Percentiles rank a stretch among this genome's conserved stretches.
Conservation (phyloP, 2,329 filamentous ascomycete genomes). For the Alternaria postmessia region DNA sequence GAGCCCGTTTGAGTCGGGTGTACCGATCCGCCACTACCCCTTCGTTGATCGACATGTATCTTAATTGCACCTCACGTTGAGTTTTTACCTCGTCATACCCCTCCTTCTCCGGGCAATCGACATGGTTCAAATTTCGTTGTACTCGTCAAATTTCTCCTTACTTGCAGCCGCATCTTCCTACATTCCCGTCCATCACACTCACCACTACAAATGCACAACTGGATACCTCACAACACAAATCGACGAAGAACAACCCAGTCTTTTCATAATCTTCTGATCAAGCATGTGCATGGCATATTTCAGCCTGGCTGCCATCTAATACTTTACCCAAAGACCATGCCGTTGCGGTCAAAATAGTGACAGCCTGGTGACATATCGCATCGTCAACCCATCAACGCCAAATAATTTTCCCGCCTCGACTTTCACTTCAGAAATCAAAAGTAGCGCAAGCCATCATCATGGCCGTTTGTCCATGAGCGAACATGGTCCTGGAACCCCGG, state of each 20-base stretch:
- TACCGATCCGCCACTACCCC: conserved; percentile 19
- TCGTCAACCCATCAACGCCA: conserved; percentile 22
- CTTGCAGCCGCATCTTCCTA: not conserved
- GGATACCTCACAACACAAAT: not conserved
- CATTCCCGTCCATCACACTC: not conserved
- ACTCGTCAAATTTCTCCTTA: not conserved
- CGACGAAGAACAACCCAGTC: not conserved
- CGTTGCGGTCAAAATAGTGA: conserved; percentile 4
- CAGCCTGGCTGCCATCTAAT: conserved; percentile 14
- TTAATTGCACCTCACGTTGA: conserved; percentile 32
- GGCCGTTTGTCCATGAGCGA: not conserved
- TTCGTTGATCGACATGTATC: conserved; percentile 27
- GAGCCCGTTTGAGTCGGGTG: conserved; percentile 16
- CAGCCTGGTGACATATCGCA: conserved; percentile 2
- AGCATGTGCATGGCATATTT: not conserved
- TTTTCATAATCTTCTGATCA: not conserved
- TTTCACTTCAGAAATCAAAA: not conserved
- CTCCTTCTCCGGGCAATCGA: not conserved
- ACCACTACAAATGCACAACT: not conserved
- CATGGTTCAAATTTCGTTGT: not conserved
- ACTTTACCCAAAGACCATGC: conserved; percentile 2
- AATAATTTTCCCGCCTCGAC: conserved; percentile 15
- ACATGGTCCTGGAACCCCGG: not conserved
- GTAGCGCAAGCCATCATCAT: conserved; percentile 3
- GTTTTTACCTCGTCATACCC: conserved; percentile 3